Evolutionary conservation across 768 basidiomycete genomes (phyloP), one percentile per base, ranked within the genome.

Genomic region (Aureoboletus auriporus): DNA sequence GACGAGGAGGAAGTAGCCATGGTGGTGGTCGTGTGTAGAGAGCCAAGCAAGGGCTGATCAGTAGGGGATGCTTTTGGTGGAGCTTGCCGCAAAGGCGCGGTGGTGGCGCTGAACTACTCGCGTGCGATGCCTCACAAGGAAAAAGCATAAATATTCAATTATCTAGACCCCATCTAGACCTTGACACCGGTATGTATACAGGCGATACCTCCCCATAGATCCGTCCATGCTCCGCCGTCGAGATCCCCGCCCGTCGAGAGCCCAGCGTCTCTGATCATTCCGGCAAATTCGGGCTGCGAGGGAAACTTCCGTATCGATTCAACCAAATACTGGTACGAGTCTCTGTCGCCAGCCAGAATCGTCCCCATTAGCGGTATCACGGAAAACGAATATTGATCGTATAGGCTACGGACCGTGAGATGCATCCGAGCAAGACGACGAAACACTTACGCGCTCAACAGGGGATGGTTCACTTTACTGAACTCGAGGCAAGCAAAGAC

Each of bases 271-370:
- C 76, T 68, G 58, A 95, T 89, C 93, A 98, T 87, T 56, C 80
- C 70, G 6, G 93, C 84, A 69, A 98, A 98, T 47, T 89, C 84
- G 8, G 79, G 72, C 66, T 96, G 94, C 10, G 81, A 75, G 26
- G 94, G 94, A 74, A 98, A 98, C 57, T 81, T 83, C 36, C 93
- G 86, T 59, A 99, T 98, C 10, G 93, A 96, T 68, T 99, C 96
- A 37, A 98, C 92, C 38, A 99, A 79, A 66, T 99, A 98, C 66
- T 97, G 93, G 67, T 99, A 99, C 6, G 93, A 95, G 17, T 82
- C 86, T 17, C 95, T 79, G 69, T 99, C 95, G 0, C 89, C 89
- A 9, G 93, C 90, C n/a, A 99, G 73, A 56, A 99, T 89, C 16
- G 93, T 95, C n/a, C 96, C 96, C 39, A 99, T 71, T 16, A 95